A percentile compares a stretch with the other conserved stretches of the same genome.
Conservation (phyloP, 2,329 filamentous ascomycete genomes). For the Fusarium annulatum region DNA sequence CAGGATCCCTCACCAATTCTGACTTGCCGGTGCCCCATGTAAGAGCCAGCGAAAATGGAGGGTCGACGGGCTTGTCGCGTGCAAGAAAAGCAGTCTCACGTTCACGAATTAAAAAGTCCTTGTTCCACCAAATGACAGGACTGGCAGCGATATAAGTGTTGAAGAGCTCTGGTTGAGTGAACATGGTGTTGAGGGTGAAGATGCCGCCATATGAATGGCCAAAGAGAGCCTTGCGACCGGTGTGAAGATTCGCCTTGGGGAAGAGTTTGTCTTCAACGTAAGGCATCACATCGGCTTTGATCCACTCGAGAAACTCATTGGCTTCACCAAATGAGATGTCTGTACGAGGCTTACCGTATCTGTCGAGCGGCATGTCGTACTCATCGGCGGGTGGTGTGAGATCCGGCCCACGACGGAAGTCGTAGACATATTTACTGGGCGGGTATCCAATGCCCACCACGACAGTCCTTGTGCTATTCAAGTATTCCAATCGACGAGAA, state of each 20-base stretch:
- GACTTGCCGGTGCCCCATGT: conserved; percentile 49
- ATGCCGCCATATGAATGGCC: conserved; percentile 63
- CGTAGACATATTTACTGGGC: conserved; percentile 43
- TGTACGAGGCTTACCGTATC: conserved; percentile 40
- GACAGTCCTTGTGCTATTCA: conserved; percentile 43
- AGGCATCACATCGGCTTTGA: conserved; percentile 53
- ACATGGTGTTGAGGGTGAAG: conserved; percentile 58
- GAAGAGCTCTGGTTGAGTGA: conserved; percentile 54
- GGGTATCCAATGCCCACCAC: conserved; percentile 51
- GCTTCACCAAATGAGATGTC: conserved; percentile 54
- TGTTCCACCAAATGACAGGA: conserved; percentile 61
- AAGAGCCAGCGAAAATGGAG: conserved; percentile 49
- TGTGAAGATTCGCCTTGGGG: conserved; percentile 45
- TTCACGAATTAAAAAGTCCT: conserved; percentile 52
- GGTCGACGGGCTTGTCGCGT: conserved; percentile 10
- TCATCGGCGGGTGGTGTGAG: conserved; percentile 46
- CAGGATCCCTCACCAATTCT: conserved; percentile 40
- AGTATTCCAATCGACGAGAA: conserved; percentile 40
- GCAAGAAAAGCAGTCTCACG: conserved; percentile 45
- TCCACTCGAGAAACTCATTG: conserved; percentile 57
- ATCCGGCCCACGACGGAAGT: conserved; percentile 46
- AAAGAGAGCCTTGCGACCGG: conserved; percentile 56
- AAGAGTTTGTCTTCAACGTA: conserved; percentile 46
- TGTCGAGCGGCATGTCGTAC: conserved; percentile 43
- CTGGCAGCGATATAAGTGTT: conserved; percentile 58